Evolutionary conservation across 2,329 filamentous ascomycete genomes (phyloP).

Genomic region (Didymella glomerata): DNA sequence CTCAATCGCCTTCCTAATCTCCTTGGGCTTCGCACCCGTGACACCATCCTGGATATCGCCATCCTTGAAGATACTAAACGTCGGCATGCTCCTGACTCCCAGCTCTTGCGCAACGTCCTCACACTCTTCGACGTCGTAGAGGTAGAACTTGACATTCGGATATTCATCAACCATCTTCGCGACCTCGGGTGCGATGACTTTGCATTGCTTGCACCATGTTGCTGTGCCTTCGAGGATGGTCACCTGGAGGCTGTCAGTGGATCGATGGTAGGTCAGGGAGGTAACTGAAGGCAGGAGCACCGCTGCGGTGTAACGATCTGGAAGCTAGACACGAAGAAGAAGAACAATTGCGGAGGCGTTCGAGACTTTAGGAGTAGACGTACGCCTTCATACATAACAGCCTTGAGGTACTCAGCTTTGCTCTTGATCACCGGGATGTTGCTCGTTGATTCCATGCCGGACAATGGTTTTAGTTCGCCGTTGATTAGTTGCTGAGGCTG

Average conservation of each 20-base stretch:
- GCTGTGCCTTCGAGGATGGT: slow-evolving; percentile 45
- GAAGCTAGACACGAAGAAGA: not conserved
- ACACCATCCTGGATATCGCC: slow-evolving; percentile 40
- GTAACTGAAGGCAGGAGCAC: not conserved
- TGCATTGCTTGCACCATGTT: slow-evolving; percentile 43
- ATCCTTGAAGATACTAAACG: slow-evolving; percentile 42
- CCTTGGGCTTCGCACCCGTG: slow-evolving; percentile 32
- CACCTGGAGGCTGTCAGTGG: slow-evolving; percentile 15
- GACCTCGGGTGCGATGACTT: slow-evolving; percentile 40
- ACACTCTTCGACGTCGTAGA: slow-evolving; percentile 43
- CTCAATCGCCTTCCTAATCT: slow-evolving; percentile 38
- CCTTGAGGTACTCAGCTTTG: slow-evolving; percentile 41
- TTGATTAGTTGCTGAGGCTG: slow-evolving; percentile 21
- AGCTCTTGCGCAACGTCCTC: slow-evolving; percentile 45
- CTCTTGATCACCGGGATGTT: slow-evolving; percentile 35
- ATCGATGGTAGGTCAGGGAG: not conserved
- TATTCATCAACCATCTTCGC: slow-evolving; percentile 38
- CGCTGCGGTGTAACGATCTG: not conserved
- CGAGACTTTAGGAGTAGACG: not conserved
- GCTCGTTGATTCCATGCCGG: slow-evolving; percentile 12
- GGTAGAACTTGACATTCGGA: slow-evolving; percentile 37
- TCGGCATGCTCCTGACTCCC: slow-evolving; percentile 40
- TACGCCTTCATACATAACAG: slow-evolving; percentile 41
- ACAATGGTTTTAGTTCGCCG: slow-evolving; percentile 12
- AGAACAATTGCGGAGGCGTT: not conserved